Evolutionary conservation across 208 protist genomes (phyloP).

Genomic region (Wallacemonas collosoma): DNA sequence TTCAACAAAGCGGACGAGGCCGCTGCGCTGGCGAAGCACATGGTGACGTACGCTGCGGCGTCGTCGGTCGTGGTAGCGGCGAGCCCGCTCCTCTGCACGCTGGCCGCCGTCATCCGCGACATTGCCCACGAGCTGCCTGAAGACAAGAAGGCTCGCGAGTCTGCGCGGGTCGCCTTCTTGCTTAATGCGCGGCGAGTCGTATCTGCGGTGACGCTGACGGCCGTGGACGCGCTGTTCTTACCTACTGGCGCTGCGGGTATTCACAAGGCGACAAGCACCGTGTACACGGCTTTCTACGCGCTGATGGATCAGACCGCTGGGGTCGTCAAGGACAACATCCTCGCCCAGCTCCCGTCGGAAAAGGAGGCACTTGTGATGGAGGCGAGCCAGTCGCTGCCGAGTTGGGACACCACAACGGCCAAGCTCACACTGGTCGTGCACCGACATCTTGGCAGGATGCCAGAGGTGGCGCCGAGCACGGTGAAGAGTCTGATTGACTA

Average conservation of each 20-base stretch:
- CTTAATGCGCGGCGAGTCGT: conserved; percentile 49
- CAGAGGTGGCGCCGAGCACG: conserved; percentile 58
- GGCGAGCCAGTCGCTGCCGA: conserved; percentile 64
- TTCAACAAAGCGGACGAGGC: conserved; percentile 20
- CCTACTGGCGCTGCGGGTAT: conserved; percentile 38
- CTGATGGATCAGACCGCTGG: conserved; percentile 75
- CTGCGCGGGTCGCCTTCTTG: conserved; percentile 29
- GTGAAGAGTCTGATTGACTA: conserved; percentile 62
- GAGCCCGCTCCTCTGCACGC: conserved; percentile 53
- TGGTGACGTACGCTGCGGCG: conserved; percentile 14
- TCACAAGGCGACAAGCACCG: conserved; percentile 22
- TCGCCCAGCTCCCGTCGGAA: conserved; percentile 39
- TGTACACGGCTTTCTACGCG: conserved; percentile 69
- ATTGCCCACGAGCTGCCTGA: conserved; percentile 23
- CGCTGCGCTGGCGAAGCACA: conserved; percentile 12
- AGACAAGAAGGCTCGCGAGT: background rate
- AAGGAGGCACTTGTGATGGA: conserved; percentile 51
- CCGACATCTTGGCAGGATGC: conserved; percentile 67
- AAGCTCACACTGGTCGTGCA: conserved; percentile 74
- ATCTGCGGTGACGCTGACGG: conserved; percentile 44
- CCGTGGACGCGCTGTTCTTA: conserved; percentile 50
- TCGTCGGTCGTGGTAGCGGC: conserved; percentile 7
- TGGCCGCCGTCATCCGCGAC: conserved; percentile 62
- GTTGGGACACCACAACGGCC: conserved; percentile 48
- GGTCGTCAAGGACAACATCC: conserved; percentile 66